Percentiles rank a stretch among this genome's conserved stretches.
Evolutionary conservation across 108 stramenopile genomes (phyloP).

Genomic region (Cyclotella kingstonii): DNA sequence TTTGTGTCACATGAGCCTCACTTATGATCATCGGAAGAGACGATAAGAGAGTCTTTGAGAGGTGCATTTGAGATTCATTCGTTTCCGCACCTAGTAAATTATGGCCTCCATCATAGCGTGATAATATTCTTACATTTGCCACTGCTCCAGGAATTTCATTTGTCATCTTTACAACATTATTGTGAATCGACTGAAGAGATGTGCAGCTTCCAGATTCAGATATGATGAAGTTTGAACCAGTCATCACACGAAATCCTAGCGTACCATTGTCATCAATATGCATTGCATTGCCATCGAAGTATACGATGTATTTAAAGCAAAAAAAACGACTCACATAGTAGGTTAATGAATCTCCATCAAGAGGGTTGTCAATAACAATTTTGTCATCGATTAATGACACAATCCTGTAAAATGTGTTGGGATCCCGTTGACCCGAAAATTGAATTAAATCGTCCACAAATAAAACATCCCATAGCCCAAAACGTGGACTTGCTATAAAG

Average conservation of each 20-base stretch:
- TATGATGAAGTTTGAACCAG: conserved; percentile 29
- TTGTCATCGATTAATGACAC: conserved; percentile 1
- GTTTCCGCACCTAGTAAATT: conserved; percentile 28
- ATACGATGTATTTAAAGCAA: conserved; percentile 52
- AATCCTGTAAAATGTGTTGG: conserved; percentile 14
- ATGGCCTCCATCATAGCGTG: conserved; percentile 29
- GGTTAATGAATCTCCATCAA: conserved; percentile 13
- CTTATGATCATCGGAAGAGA: conserved; percentile 44
- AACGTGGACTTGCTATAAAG: conserved; percentile 10
- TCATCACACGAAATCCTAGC: conserved; percentile 23
- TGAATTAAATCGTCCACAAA: conserved; percentile 23
- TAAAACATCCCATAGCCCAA: conserved; percentile 9
- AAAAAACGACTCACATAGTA: conserved; percentile 32
- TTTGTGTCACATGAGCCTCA: conserved; percentile 37
- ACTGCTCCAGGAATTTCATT: conserved; percentile 33
- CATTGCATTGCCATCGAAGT: conserved; percentile 67
- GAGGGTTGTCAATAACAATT: conserved; percentile 19
- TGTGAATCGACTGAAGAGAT: conserved; percentile 40
- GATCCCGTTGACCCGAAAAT: conserved; percentile 21
- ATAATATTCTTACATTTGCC: conserved; percentile 23
- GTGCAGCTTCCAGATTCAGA: conserved; percentile 30
- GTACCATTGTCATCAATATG: conserved; percentile 19
- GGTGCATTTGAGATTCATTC: conserved; percentile 10
- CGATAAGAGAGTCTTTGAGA: conserved; percentile 22
- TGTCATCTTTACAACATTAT: conserved; percentile 38